Percentiles rank a stretch among this genome's conserved stretches.
Conservation (phyloP, 768 basidiomycete species). For the Pleurotus giganteus region DNA sequence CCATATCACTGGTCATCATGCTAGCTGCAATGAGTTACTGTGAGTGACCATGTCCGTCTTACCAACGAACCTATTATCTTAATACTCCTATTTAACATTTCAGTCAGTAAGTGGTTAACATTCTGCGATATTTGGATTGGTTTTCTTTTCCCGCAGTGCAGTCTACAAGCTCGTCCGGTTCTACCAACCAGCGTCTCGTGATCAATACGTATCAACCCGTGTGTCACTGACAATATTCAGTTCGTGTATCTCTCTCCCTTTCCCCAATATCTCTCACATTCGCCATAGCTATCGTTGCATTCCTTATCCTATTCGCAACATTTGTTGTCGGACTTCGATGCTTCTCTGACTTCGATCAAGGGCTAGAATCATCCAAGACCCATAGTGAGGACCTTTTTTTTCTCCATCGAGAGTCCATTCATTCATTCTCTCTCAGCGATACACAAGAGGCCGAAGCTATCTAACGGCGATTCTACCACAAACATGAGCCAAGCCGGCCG, state of each 20-base stretch:
- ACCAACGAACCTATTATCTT: background rate
- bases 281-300: slow-evolving; percentile 67
- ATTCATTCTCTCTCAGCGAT: slow-evolving; percentile 42
- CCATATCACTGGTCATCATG: slow-evolving; percentile 71
- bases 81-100: background rate
- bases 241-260: slow-evolving; percentile 30
- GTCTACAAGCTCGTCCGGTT: slow-evolving; percentile 87
- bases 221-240: slow-evolving; percentile 82
- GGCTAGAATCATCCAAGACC: slow-evolving; percentile 70
- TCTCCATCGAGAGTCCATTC: slow-evolving; percentile 26
- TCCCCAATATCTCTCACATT: background rate
- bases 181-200: slow-evolving; percentile 57
- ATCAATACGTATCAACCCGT: slow-evolving; percentile 67
- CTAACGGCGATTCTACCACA: slow-evolving; percentile 34
- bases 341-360: slow-evolving; percentile 79
- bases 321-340: slow-evolving; percentile 78
- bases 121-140: background rate
- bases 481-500: slow-evolving; percentile 39
- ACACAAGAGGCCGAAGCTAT: slow-evolving; percentile 43
- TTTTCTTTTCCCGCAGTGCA: slow-evolving; percentile 22
- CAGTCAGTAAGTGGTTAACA: slow-evolving; percentile 36
- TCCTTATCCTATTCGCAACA: slow-evolving; percentile 70
- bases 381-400: slow-evolving; percentile 55
- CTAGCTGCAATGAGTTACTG: slow-evolving; percentile 75
- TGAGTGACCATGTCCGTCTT: slow-evolving; percentile 34